These are phyloP conservation scores for Alternaria gaisen DNA, from an alignment of 2,329 filamentous ascomycete species.

Conservation along the genomic window DNA sequence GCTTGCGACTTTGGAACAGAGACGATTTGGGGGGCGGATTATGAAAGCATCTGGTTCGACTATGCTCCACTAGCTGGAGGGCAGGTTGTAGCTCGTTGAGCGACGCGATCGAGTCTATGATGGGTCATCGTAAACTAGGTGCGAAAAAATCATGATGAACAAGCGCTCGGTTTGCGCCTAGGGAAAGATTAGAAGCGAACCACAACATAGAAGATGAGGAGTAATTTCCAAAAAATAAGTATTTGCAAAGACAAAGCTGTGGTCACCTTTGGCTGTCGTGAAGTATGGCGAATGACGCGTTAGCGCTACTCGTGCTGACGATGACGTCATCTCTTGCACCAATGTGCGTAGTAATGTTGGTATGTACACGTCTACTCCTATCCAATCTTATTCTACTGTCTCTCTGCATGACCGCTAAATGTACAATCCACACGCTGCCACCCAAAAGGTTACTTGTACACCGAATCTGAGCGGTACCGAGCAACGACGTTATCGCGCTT, in stretches of 20 bases:
- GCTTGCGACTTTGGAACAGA: too few species aligned
- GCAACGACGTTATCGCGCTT: too few species aligned
- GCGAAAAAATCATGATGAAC: not conserved
- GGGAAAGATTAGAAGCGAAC: rapidly evolving
- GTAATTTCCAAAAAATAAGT: rapidly evolving
- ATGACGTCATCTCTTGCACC: not conserved
- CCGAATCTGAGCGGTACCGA: too few species aligned
- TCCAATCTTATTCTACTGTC: too few species aligned
- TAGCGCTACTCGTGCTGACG: not conserved
- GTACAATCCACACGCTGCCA: too few species aligned
- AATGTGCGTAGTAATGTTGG: too few species aligned
- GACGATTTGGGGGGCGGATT: not conserved
- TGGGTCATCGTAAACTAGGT: not conserved
- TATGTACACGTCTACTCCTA: not conserved
- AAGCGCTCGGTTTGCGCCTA: rapidly evolving
- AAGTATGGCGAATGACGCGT: not conserved
- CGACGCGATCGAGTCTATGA: too few species aligned
- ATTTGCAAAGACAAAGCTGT: not conserved
- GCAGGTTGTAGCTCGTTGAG: not conserved
- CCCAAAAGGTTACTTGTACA: too few species aligned
- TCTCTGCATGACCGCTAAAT: too few species aligned
- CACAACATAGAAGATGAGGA: not conserved
- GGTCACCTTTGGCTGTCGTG: not conserved
- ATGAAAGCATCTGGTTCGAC: not conserved
- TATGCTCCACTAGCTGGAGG: not conserved